These are phyloP conservation scores for Backusella tuberculispora DNA, from an alignment of 192 early-diverging fungal species.

Conservation along the genomic window DNA sequence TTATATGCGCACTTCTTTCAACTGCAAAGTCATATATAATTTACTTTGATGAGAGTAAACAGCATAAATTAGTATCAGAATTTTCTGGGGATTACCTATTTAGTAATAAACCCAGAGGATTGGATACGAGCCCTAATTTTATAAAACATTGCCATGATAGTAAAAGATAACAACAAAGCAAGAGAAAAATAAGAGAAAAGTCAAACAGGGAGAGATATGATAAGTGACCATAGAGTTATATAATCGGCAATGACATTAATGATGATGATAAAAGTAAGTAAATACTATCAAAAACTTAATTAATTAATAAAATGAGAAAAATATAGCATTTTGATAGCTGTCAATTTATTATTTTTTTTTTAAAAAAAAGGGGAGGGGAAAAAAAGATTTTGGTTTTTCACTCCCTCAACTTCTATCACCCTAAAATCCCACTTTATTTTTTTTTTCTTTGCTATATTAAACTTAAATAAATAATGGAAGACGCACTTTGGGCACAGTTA, in stretches of 20 bases:
- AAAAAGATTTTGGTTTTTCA: not conserved
- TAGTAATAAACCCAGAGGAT: too few species aligned
- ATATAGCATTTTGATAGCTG: not conserved
- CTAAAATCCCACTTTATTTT: not conserved
- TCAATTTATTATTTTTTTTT: not conserved
- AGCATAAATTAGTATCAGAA: too few species aligned
- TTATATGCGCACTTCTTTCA: too few species aligned
- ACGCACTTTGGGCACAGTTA: constrained; percentile 30
- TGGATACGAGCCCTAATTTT: too few species aligned
- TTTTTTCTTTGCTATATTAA: not conserved
- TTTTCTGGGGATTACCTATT: too few species aligned
- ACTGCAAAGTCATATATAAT: too few species aligned
- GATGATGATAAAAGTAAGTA: not conserved
- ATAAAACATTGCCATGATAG: too few species aligned
- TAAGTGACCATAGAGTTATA: too few species aligned
- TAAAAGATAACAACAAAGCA: not conserved
- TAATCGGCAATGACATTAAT: not conserved
- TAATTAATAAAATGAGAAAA: too few species aligned
- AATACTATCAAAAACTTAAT: not conserved
- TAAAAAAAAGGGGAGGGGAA: not conserved
- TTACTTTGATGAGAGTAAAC: too few species aligned
- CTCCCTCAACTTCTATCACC: not conserved
- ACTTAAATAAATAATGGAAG: constrained; percentile 26
- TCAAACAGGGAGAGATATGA: too few species aligned
- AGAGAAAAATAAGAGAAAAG: not conserved